Evolutionary conservation across 495 filamentous ascomycete species (phyloP).

Genomic region (Poronia punctata): DNA sequence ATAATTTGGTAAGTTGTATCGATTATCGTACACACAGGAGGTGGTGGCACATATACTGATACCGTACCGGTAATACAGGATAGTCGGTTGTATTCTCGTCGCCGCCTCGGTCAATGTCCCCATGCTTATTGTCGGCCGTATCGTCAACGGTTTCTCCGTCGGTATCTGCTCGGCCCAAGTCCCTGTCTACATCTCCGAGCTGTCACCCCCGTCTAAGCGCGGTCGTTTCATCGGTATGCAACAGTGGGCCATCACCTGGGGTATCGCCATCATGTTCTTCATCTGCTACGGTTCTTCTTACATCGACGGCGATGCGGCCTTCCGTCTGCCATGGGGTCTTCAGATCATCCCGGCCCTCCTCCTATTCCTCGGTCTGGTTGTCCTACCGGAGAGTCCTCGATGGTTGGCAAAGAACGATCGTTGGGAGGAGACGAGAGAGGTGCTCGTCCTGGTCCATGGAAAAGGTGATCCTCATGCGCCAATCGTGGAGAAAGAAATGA

Average conservation of each 20-base stretch:
- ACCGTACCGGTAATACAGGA: conserved; percentile 16
- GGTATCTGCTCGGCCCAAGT: conserved; percentile 76
- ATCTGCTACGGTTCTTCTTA: conserved; percentile 72
- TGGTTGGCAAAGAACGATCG: conserved; percentile 70
- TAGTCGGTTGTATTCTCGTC: conserved; percentile 58
- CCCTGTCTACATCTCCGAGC: conserved; percentile 71
- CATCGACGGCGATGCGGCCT: conserved; percentile 53
- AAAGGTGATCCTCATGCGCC: conserved; percentile 55
- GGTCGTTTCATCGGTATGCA: conserved; percentile 65
- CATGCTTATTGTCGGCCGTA: conserved; percentile 66
- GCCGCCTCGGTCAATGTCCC: conserved; percentile 66
- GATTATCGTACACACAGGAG: background rate
- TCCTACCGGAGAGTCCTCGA: conserved; percentile 70
- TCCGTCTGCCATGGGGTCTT: conserved; percentile 69
- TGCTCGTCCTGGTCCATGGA: conserved; percentile 61
- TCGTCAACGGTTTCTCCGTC: conserved; percentile 70
- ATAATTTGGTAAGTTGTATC: conserved; percentile 50
- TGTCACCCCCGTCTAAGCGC: conserved; percentile 61
- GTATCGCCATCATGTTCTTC: conserved; percentile 76
- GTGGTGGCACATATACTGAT: conserved; percentile 5
- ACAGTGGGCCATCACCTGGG: conserved; percentile 78
- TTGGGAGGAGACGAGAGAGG: conserved; percentile 60
- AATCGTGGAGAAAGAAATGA: conserved; percentile 57
- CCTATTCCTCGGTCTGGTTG: conserved; percentile 53
- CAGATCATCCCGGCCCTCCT: conserved; percentile 66